These are phyloP conservation scores for Trypanosoma brucei DNA, from an alignment of 208 protist genomes.

Conservation along the genomic window DNA sequence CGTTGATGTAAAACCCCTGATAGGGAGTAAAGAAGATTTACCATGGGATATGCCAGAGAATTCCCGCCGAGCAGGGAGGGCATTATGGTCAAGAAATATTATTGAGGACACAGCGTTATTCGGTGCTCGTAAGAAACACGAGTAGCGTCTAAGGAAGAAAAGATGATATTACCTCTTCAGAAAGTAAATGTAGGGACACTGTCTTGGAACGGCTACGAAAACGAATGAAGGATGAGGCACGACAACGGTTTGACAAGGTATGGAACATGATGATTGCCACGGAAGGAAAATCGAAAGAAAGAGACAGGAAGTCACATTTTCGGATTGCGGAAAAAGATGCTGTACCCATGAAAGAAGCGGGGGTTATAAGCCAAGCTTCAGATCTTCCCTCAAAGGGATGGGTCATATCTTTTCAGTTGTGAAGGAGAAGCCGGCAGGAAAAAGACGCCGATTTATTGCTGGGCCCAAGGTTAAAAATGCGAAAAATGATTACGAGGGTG, in stretches of 20 bases:
- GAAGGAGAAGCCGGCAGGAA: not conserved
- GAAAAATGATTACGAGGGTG: not conserved
- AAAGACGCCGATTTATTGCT: conserved; percentile 2
- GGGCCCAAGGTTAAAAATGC: conserved; percentile 2
- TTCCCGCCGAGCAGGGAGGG: no score
- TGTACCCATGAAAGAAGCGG: not conserved
- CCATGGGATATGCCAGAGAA: not conserved
- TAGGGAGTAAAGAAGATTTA: not conserved
- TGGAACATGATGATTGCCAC: conserved; percentile 2
- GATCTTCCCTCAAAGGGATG: not conserved
- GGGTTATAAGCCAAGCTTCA: conserved; percentile 3
- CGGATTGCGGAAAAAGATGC: not conserved
- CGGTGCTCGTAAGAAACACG: not conserved
- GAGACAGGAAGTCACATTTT: not conserved
- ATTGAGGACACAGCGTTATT: not conserved
- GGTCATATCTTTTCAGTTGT: conserved; percentile 4
- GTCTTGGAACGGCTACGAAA: not conserved
- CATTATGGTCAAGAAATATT: not conserved
- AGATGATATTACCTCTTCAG: conserved; percentile 1
- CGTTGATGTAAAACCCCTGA: not conserved
- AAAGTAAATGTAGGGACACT: not conserved
- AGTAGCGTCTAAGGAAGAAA: not conserved
- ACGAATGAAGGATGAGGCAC: not conserved
- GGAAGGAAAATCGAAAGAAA: not conserved
- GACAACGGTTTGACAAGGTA: conserved; percentile 1